Conservation (phyloP, 2,329 filamentous ascomycete species). For the Lasiodiplodia gonubiensis region DNA sequence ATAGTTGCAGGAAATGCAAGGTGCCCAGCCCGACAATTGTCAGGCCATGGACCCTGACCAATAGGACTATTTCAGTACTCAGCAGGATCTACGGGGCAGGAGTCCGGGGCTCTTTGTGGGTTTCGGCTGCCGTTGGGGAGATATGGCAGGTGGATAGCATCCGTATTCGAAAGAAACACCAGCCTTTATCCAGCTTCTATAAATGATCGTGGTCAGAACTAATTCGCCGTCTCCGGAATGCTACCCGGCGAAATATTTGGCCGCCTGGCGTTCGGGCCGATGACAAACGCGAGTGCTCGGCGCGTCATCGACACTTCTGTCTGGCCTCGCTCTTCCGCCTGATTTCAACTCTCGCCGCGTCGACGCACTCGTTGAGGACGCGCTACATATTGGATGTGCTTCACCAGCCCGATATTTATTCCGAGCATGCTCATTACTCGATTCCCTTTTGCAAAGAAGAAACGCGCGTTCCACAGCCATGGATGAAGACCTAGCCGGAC, state of each 20-base stretch:
- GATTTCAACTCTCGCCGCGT: background rate
- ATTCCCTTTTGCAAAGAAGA: background rate
- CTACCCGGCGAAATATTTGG: constrained; percentile 15
- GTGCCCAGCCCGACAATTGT: background rate
- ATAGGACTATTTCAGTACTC: constrained; percentile 7
- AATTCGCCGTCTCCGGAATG: background rate
- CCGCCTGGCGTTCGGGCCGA: constrained; percentile 11
- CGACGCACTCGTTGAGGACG: constrained; percentile 3
- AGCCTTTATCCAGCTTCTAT: background rate
- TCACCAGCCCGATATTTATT: background rate
- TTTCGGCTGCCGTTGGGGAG: background rate
- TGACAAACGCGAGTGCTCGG: background rate
- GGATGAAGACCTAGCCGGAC: constrained; percentile 15
- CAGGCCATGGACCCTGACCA: background rate
- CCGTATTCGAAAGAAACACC: background rate
- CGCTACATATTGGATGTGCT: background rate
- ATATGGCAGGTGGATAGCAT: too few species aligned
- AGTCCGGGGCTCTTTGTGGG: background rate
- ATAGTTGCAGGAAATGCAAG: background rate
- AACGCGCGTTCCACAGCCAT: constrained; percentile 16
- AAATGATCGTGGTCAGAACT: background rate
- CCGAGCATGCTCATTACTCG: constrained; percentile 13
- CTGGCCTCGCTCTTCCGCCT: background rate
- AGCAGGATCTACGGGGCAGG: background rate
- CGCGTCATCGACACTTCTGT: constrained; percentile 18